A percentile compares a stretch with the other conserved stretches of the same genome.
phyloP scores from a whole-genome alignment of 805 yeast genomes.

The Brettanomyces anomalus region DNA sequence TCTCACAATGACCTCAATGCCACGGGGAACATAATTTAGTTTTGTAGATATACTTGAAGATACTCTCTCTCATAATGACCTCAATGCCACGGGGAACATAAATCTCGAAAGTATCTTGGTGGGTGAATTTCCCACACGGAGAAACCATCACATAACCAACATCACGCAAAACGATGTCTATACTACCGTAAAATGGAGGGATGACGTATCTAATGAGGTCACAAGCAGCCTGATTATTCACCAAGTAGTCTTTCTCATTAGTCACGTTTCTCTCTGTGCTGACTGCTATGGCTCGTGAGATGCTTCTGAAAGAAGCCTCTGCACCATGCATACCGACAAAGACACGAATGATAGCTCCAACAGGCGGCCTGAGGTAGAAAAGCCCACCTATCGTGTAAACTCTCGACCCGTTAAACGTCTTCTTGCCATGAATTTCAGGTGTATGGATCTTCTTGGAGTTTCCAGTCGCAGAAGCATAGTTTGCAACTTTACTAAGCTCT shows the following conservation, averaged over 20 bases:
- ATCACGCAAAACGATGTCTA: slow-evolving; percentile 58
- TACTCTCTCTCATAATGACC: slow-evolving; percentile 37
- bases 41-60: slow-evolving; percentile 20
- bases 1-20: slow-evolving; percentile 44
- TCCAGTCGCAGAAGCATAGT: slow-evolving; percentile 3
- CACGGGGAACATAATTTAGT: slow-evolving; percentile 44
- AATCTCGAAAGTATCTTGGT: slow-evolving; percentile 32
- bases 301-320: slow-evolving; percentile 25
- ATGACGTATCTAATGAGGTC: slow-evolving; percentile 38
- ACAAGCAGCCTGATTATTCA: slow-evolving; percentile 18
- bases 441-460: slow-evolving; percentile 5
- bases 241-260: slow-evolving; percentile 12
- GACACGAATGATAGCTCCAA: slow-evolving; percentile 37
- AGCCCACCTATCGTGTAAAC: slow-evolving; percentile 49
- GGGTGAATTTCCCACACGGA: slow-evolving; percentile 40
- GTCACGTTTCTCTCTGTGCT: slow-evolving; percentile 19
- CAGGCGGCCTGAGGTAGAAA: slow-evolving; percentile 48
- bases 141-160: slow-evolving; percentile 54
- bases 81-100: slow-evolving; percentile 50
- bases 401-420: slow-evolving; percentile 16
- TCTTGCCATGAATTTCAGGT: slow-evolving; percentile 6
- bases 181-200: slow-evolving; percentile 63
- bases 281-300: slow-evolving; percentile 25
- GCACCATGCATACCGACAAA: slow-evolving; percentile 27
- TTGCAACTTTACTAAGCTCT: slow-evolving; percentile 3